Evolutionary conservation across 2,329 filamentous ascomycete species (phyloP), one percentile per base, ranked within the genome.

Genomic region (Phyllosticta capitalensis): DNA sequence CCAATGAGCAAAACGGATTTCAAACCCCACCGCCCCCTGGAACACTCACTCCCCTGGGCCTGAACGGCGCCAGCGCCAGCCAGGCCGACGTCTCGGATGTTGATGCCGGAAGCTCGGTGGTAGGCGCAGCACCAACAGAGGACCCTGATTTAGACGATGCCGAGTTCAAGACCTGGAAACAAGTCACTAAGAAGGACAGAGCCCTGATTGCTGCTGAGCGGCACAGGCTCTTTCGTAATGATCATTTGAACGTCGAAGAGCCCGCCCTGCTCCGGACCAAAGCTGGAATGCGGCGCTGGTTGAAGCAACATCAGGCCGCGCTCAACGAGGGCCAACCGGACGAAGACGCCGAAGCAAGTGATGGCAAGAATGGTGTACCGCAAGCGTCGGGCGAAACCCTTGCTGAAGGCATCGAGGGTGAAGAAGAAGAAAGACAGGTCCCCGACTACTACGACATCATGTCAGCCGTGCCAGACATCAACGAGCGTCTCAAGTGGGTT

Each of bases 121-220:
- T 90, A 48, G 86, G 84, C 64, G 78, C 81, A 0, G 69, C 88
- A 20, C 83, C 86, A 56, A 82, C 84, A 1, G 88, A 95, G 66
- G 89, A 95, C 65, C 81, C 83, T 12, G 90, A 90, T 65, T 85
- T 95, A 66, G 92, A 97, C 66, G 92, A 97, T 61, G 76, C 82
- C 1, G 92, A 96, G 69, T 96, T 94, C 76, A 95, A 95, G 71
- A 89, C 94, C 38, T 99, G 95, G 94, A 99, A 97, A 76, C 92
- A 97, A 73, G 90, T 96, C 49, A 99, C 94, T 1, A 97, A 97
- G 75, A 96, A 94, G 71, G 92, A 96, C 68, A 86, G 94, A 63
- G 94, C 94, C 3, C 78, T 88, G 22, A 84, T 92, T 57, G 88
- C 94, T 61, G 90, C 92, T 64, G 90, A 96, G 70, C 84, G 94